These are phyloP conservation scores for Colletotrichum sp. DNA, from an alignment of 2,329 filamentous ascomycete species.

Conservation along the genomic window DNA sequence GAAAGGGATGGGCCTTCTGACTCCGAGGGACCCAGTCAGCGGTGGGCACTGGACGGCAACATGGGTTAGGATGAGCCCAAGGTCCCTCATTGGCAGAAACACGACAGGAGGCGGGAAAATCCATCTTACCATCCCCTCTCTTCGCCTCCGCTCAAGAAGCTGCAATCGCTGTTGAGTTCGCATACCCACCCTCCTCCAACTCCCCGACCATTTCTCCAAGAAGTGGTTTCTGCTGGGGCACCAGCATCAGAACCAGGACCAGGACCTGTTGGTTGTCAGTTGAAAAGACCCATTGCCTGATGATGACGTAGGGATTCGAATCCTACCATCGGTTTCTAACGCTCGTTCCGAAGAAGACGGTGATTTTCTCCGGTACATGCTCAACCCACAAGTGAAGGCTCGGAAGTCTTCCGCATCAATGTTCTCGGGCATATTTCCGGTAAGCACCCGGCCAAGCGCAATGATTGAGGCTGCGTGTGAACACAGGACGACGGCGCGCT, in stretches of 20 bases:
- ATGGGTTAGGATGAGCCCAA: background rate
- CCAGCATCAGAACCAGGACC: background rate
- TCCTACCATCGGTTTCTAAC: constrained; percentile 1
- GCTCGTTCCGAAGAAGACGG: background rate
- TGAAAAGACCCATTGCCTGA: background rate
- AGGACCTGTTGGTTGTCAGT: constrained; percentile 19
- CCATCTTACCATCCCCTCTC: constrained; percentile 83
- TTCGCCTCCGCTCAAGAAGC: constrained; percentile 77
- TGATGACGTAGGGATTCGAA: constrained; percentile 16
- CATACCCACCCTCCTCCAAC: constrained; percentile 83
- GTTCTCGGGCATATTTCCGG: constrained; percentile 76
- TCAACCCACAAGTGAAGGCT: constrained; percentile 84
- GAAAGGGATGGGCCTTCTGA: background rate
- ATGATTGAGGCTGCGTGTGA: constrained; percentile 92
- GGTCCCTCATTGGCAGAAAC: constrained; percentile 1
- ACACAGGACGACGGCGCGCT: constrained; percentile 77
- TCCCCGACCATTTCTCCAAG: constrained; percentile 65
- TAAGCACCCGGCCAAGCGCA: constrained; percentile 81
- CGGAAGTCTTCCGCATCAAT: constrained; percentile 79
- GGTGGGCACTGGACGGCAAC: background rate
- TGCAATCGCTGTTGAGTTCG: constrained; percentile 82
- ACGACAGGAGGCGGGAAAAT: constrained; percentile 5
- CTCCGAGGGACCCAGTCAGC: background rate
- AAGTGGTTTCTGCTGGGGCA: constrained; percentile 27
- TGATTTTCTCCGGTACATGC: constrained; percentile 56